Conservation (phyloP, 2,329 filamentous ascomycete species). For the Claviceps humidiphila region DNA sequence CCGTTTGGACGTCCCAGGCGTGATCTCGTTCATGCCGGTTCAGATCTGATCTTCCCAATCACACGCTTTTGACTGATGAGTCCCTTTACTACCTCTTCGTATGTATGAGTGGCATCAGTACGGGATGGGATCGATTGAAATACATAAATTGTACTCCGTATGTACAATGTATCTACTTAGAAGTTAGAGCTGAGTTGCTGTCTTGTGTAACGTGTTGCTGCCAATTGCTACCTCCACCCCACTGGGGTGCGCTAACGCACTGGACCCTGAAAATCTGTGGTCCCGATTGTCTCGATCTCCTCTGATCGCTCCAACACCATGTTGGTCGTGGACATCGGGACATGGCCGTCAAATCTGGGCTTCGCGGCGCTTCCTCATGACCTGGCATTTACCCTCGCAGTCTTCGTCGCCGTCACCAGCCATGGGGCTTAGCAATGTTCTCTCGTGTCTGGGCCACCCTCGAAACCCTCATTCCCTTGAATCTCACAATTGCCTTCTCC, state of each 20-base stretch:
- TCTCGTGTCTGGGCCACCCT: conserved; percentile 1
- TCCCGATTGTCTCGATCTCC: conserved; percentile 12
- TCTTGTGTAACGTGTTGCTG: neutral
- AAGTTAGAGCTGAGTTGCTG: no score
- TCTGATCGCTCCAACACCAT: conserved; percentile 16
- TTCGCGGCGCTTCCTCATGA: conserved; percentile 3
- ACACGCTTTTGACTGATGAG: no score
- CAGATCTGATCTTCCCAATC: no score
- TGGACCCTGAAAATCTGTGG: conserved; percentile 14
- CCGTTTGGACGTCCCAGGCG: no score
- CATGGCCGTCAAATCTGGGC: conserved; percentile 19
- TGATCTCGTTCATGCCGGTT: no score
- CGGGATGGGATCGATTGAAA: no score
- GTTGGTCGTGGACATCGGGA: conserved; percentile 19
- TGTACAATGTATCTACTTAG: no score
- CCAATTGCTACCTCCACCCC: neutral
- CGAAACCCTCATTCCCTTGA: neutral
- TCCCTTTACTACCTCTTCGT: no score
- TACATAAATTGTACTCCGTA: no score
- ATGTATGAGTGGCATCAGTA: no score
- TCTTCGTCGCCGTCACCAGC: neutral
- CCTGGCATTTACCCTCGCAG: neutral
- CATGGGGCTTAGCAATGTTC: conserved; percentile 3
- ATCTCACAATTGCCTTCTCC: neutral
- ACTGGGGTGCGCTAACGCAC: neutral